Conservation (phyloP, 1,284 basidiomycete genomes). For the Moniliophthora roreri region DNA sequence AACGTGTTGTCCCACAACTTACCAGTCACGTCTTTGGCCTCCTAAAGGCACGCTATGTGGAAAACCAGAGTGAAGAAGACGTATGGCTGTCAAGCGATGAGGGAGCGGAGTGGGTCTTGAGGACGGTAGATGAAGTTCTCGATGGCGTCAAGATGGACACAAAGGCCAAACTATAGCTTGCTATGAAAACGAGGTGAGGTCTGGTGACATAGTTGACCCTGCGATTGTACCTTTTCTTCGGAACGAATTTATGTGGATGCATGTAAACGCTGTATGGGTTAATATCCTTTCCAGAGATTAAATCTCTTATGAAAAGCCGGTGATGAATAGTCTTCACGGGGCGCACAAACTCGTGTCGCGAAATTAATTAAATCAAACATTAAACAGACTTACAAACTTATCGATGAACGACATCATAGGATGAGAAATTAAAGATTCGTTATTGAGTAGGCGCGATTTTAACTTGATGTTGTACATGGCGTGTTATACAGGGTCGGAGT, state of each 20-base stretch:
- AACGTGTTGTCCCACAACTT: conserved; percentile 88
- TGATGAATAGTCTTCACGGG: conserved; percentile 5
- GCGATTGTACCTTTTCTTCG: conserved; percentile 28
- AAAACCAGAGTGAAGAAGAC: conserved; percentile 70
- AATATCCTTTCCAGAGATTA: conserved; percentile 1
- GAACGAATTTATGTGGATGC: conserved; percentile 13
- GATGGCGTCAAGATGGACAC: conserved; percentile 56
- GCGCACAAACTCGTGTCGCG: background rate
- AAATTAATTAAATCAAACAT: conserved; percentile 1
- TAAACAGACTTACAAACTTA: conserved; percentile 3
- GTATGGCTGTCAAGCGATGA: conserved; percentile 88
- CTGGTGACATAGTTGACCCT: conserved; percentile 15
- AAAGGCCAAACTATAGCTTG: conserved; percentile 65
- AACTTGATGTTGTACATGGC: conserved; percentile 1
- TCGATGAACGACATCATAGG: background rate
- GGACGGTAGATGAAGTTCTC: conserved; percentile 80
- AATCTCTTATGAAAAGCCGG: conserved; percentile 4
- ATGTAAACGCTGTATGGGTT: background rate
- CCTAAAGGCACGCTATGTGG: conserved; percentile 73
- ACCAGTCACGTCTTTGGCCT: conserved; percentile 93
- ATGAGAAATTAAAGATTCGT: background rate
- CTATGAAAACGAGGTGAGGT: conserved; percentile 25
- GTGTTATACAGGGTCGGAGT: background rate
- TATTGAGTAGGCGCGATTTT: background rate
- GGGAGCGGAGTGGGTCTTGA: conserved; percentile 90